phyloP scores from a whole-genome alignment of 2,329 filamentous ascomycete genomes.

The Epicoccum nigrum region DNA sequence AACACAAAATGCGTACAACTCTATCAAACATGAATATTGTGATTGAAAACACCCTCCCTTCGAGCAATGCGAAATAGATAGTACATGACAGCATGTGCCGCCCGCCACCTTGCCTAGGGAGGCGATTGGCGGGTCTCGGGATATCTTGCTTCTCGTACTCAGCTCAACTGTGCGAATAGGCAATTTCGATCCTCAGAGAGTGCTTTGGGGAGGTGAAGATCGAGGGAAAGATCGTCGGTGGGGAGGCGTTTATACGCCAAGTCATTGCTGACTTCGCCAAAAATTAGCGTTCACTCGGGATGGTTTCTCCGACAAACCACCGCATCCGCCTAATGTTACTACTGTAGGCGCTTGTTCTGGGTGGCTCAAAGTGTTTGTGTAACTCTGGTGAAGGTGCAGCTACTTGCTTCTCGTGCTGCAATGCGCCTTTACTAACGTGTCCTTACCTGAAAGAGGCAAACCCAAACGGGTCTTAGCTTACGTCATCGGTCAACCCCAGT shows the following conservation, averaged over 20 bases:
- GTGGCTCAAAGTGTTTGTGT: background rate
- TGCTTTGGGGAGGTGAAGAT: slow-evolving; percentile 11
- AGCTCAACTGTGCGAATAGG: background rate
- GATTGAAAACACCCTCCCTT: background rate
- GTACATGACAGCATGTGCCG: slow-evolving; percentile 17
- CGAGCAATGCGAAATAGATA: slow-evolving; percentile 7
- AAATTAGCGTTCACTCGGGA: slow-evolving; percentile 7
- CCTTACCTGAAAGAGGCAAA: background rate
- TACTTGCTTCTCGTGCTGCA: background rate
- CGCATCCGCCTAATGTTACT: background rate
- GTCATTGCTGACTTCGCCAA: slow-evolving; percentile 4
- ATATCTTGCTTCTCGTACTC: slow-evolving; percentile 9
- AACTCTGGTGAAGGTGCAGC: background rate
- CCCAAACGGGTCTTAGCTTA: background rate
- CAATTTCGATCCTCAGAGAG: slow-evolving; percentile 14
- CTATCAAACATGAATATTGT: slow-evolving; percentile 10
- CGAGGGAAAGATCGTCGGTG: slow-evolving; percentile 20
- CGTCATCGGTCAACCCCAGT: background rate
- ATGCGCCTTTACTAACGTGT: background rate
- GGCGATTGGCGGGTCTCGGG: slow-evolving; percentile 15
- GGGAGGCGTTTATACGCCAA: slow-evolving; percentile 16
- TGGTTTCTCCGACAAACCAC: slow-evolving; percentile 1
- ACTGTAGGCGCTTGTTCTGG: background rate
- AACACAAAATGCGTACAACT: slow-evolving; percentile 8
- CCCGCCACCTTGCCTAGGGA: slow-evolving; percentile 14